Conservation (phyloP, 2,329 filamentous ascomycete genomes). For the Chaetomium olivaceum region DNA sequence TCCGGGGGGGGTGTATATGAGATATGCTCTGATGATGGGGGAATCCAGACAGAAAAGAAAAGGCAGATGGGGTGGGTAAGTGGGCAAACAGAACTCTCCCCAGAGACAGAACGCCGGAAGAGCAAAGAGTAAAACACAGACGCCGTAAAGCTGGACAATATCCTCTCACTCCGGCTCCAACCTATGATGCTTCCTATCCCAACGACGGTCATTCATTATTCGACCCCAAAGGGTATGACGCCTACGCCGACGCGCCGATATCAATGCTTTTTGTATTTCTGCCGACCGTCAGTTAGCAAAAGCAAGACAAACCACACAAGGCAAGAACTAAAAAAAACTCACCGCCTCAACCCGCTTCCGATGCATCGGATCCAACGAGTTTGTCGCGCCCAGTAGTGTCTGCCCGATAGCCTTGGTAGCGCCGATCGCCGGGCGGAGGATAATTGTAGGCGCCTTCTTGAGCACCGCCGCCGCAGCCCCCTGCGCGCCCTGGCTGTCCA, state of each 20-base stretch:
- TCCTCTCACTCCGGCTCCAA: not conserved
- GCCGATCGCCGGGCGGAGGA: slow-evolving; percentile 87
- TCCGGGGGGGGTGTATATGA: slow-evolving; percentile 8
- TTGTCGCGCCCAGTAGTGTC: slow-evolving; percentile 87
- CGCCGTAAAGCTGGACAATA: not conserved
- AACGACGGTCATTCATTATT: not conserved
- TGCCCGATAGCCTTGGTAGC: slow-evolving; percentile 86
- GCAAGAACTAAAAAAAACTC: slow-evolving; percentile 46
- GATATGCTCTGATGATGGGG: not conserved
- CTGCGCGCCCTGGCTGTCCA: slow-evolving; percentile 79
- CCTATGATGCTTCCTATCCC: not conserved
- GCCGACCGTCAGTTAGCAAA: slow-evolving; percentile 15
- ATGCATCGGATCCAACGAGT: slow-evolving; percentile 83
- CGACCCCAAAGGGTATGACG: not conserved
- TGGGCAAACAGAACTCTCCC: not conserved
- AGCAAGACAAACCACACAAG: not conserved
- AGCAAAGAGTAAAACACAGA: not conserved
- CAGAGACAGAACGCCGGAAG: not conserved
- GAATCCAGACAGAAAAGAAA: not conserved
- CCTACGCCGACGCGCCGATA: not conserved
- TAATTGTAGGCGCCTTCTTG: slow-evolving; percentile 84
- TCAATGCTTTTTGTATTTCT: slow-evolving; percentile 54
- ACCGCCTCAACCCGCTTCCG: slow-evolving; percentile 84
- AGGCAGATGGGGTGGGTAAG: not conserved
- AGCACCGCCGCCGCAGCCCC: slow-evolving; percentile 78